Base-by-base conservation (phyloP, 495 filamentous ascomycete genomes). In the Annulohypoxylon bovei region DNA sequence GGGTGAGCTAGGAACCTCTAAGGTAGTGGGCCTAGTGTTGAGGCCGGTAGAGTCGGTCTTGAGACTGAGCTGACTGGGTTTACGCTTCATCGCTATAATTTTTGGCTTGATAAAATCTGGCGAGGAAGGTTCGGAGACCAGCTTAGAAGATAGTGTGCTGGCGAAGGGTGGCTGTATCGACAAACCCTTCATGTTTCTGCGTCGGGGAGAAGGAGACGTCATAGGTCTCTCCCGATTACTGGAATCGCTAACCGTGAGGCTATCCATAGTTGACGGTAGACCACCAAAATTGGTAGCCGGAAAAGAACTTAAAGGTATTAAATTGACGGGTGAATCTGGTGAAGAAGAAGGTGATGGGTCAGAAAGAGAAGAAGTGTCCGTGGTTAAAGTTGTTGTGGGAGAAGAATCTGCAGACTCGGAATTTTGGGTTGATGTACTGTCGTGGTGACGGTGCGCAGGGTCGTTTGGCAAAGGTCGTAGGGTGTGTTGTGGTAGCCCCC, bases 331-430 rank as follows among this genome's bases (percentile, higher is more conserved):
- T 7, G 94, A 95, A 77, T 97, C 93, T 14, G 94, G 93, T 1
- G 95, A 97, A 1, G 95, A 95, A 14, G 90, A 92, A 6, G 95
- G 93, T 4, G 95, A 97, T 7, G 92, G 89, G 64, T 97, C 94
- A n/a, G 93, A 93, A 25, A 93, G 85, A 16, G 92, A 92, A 14
- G 91, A 91, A 7, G 94, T 94, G 75, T 95, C 95, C 44, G 94
- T 91, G 11, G 93, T 97, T 12, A 94, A 87, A 0, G 95, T 97
- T 2, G 93, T 98, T 16, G 95, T 98, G 0, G 95, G 95, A 18
- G 95, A 98, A 6, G 94, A 97, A 73, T 98, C 94, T 25, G 90
- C 91, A 3, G 95, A 99, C 49, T 91, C 93, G 7, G 92, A 92
- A 44, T 88, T 86, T 63, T 90, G 88, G 3, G 92, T 96, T 25